Base-by-base conservation (phyloP, 768 basidiomycete genomes). In the Boletus vinaceobasis region DNA sequence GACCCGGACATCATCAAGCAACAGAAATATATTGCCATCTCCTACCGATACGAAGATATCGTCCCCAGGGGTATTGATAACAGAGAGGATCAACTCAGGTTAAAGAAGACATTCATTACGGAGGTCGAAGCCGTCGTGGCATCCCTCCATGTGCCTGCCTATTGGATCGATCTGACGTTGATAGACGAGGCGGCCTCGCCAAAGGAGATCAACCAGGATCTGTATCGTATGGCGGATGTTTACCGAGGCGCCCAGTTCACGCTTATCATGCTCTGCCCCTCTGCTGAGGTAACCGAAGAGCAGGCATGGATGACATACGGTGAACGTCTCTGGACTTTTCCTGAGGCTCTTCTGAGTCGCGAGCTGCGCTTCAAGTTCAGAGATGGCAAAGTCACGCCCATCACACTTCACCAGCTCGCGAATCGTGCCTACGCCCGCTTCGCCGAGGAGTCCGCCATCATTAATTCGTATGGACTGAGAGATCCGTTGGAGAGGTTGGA, bases 401-500 rank as follows among this genome's bases (percentile, higher is more conserved):
- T 67, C 31, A 67, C 52, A 6, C 68, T 67, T n/a, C 55, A 56
- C 23, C 57, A 67, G 43, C 53, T 67, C 7, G 68, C 65, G 3
- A 59, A 53, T 29, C 60, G 57, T 0, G 68, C 68, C 17, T 70
- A 67, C 8, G 13, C 32, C 0, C 9, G 26, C 29, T 45, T 62
- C 2, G 37, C 50, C 1, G 47, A 59, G 39, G 67, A 67, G 32
- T 58, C 68, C 7, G 50, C 63, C 2, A 46, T 70, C 13, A 23
- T 67, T 38, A 65, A 67, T 31, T 57, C 59, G 13, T 67, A 62
- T 27, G 55, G 48, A 2, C 17, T 61, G 14, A 54, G 14, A 19
- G 62, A 69, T 44, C 58, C 65, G 7, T 43, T 66, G 19, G 67
- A 64, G 50, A 56, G 65, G 38, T 19, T 67, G 33, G 65, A 67